These are phyloP conservation scores for Przewalskia tangutica DNA, from an alignment of 257 asterid genomes.

Conservation along the genomic window DNA sequence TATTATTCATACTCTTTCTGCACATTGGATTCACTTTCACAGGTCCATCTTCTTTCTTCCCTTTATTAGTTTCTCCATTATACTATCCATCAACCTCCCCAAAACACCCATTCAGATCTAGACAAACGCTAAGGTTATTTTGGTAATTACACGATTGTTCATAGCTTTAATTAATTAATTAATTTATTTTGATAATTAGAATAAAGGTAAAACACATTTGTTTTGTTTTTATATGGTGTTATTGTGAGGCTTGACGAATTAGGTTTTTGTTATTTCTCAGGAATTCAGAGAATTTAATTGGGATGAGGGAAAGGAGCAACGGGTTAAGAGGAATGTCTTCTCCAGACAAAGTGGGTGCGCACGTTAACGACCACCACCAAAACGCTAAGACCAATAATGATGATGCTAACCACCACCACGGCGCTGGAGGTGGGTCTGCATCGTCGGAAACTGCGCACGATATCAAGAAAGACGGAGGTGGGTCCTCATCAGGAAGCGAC, in stretches of 20 bases:
- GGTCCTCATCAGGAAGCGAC: slow-evolving; percentile 59
- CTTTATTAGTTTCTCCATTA: not conserved
- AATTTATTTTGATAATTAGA: not conserved
- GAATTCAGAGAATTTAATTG: slow-evolving; percentile 45
- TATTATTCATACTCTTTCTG: not conserved
- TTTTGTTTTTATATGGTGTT: not conserved
- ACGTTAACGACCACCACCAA: slow-evolving; percentile 12
- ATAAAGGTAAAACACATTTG: not conserved
- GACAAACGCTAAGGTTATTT: slow-evolving; percentile 34
- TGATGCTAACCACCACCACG: slow-evolving; percentile 13
- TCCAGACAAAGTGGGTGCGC: slow-evolving; percentile 23
- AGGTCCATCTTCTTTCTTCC: not conserved
- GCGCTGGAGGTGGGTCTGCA: slow-evolving; percentile 60
- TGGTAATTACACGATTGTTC: slow-evolving; percentile 20
- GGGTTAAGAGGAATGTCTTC: slow-evolving; percentile 37
- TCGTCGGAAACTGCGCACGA: slow-evolving; percentile 55
- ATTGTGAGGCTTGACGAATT: not conserved
- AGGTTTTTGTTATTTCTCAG: slow-evolving; percentile 21
- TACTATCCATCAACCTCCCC: slow-evolving; percentile 1
- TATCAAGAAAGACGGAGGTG: slow-evolving; percentile 38
- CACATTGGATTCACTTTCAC: slow-evolving; percentile 6
- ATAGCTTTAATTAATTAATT: not conserved
- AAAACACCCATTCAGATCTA: slow-evolving; percentile 25
- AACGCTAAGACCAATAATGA: not conserved
- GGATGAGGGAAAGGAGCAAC: slow-evolving; percentile 44